Conservation (phyloP, 495 filamentous ascomycete species). For the Penicillium paradoxum region DNA sequence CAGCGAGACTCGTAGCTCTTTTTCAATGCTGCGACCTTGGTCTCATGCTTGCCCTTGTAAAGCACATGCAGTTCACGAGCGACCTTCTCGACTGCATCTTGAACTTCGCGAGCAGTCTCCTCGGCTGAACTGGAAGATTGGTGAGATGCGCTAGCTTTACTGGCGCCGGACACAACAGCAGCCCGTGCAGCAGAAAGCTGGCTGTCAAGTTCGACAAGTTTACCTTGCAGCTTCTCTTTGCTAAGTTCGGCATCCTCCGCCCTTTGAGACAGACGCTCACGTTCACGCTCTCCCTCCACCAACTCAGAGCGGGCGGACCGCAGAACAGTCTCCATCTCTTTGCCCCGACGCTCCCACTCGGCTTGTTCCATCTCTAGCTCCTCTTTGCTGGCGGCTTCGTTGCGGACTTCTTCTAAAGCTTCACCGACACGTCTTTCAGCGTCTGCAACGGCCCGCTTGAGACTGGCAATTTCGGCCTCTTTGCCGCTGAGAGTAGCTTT, state of each 20-base stretch:
- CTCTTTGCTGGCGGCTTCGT: constrained; percentile 64
- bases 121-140: constrained; percentile 25
- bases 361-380: constrained; percentile 69
- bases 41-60: constrained; percentile 97
- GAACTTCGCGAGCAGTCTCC: constrained; percentile 52
- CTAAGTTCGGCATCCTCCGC: constrained; percentile 70
- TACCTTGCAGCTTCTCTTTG: constrained; percentile 55
- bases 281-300: constrained; percentile 65
- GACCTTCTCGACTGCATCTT: constrained; percentile 87
- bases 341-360: constrained; percentile 75
- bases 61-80: constrained; percentile 82
- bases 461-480: constrained; percentile 78
- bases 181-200: constrained; percentile 64
- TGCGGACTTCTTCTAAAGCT: constrained; percentile 71
- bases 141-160: constrained; percentile 8
- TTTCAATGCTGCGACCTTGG: constrained; percentile 88
- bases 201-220: constrained; percentile 61
- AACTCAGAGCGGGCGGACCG: constrained; percentile 77
- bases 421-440: constrained; percentile 90
- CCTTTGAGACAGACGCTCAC: constrained; percentile 64
- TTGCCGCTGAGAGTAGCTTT: constrained; percentile 84
- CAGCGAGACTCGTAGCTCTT: constrained; percentile 88
- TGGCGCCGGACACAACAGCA: constrained; percentile 22
- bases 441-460: constrained; percentile 80
- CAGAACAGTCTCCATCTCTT: constrained; percentile 79